Base-by-base conservation (phyloP, 345 rosid genomes). In the Diplotaxis tenuifolia region DNA sequence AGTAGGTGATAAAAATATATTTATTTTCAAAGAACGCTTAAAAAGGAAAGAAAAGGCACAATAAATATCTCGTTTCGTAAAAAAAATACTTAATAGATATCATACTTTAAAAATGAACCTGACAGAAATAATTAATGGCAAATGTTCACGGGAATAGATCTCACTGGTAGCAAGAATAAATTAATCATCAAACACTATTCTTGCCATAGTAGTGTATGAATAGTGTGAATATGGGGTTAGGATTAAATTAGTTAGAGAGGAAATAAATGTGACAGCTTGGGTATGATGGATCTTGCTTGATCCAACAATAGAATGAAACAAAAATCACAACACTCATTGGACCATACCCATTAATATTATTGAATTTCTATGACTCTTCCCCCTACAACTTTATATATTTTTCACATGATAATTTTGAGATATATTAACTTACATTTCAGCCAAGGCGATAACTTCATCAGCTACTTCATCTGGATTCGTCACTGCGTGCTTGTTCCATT, bases 381-480 rank as follows among this genome's bases (percentile, higher is more conserved):
- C 32, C 20, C 6, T 63, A 10, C 5, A 18, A 29, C 19, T 45
- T 45, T n/a, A 47, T 47, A 47, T 16, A 15, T 47, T 27, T 32
- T 49, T 34, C 38, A 72, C 61, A 62, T 54, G 16, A 12, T 23
- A 20, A n/a, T 20, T 62, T 16, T 4, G 15, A 31, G 16, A 56
- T 4, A 11, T 29, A 29, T 29, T 29, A 47, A 15, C 96, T 38
- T 80, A 93, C 98, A 81, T 86, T 56, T 85, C 88, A 60, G 82
- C 90, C 81, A 85, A 75, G 32, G 86, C 40, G 70, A 75, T 78
- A 64, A 90, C 89, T 76, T 87, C 90, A 4, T 87, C 70, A 19
- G 84, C 92, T 16, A 88, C 83, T 36, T 80, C 75, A 32, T 89
- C 96, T 12, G 96, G 98, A 75, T 88, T 81, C 22, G 78, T 76